Evolutionary conservation across 371 early-diverging fungal genomes (phyloP).

Genomic region (Circinella umbellata): DNA sequence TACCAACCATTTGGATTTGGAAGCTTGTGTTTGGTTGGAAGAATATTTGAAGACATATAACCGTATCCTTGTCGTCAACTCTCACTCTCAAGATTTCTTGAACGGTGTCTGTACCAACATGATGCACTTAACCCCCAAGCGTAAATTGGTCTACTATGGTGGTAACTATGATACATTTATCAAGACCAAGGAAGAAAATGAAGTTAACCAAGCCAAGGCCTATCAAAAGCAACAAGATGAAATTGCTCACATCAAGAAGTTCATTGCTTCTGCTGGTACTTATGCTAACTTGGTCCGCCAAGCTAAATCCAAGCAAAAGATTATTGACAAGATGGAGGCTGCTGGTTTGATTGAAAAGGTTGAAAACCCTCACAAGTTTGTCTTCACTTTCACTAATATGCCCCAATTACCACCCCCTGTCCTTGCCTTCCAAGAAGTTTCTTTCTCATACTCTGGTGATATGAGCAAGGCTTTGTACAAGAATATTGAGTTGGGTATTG

Average conservation of each 20-base stretch:
- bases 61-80: conserved; percentile 94
- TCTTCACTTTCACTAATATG: conserved; percentile 87
- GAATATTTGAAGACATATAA: conserved; percentile 94
- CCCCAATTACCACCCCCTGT: conserved; percentile 97
- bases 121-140: conserved; percentile 87
- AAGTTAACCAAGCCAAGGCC: conserved; percentile 97
- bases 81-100: conserved; percentile 99
- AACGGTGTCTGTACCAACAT: conserved; percentile 98
- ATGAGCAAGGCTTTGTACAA: conserved; percentile 85
- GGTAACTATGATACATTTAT: conserved; percentile 98
- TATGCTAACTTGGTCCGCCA: conserved; percentile 98
- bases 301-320: conserved; percentile 99
- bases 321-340: conserved; percentile 99
- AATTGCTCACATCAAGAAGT: conserved; percentile 98
- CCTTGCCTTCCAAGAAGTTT: conserved; percentile 89
- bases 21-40: conserved; percentile 98
- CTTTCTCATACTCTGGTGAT: conserved; percentile 90
- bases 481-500: conserved; percentile 90
- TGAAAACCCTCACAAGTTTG: conserved; percentile 72
- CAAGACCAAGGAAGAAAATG: conserved; percentile 92
- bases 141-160: conserved; percentile 91
- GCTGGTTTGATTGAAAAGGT: conserved; percentile 96
- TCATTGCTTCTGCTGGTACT: conserved; percentile 98
- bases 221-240: conserved; percentile 98
- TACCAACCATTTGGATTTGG: conserved; percentile 97